phyloP scores from a whole-genome alignment of 805 yeast genomes.

The Yamadazyma akitaensis region DNA sequence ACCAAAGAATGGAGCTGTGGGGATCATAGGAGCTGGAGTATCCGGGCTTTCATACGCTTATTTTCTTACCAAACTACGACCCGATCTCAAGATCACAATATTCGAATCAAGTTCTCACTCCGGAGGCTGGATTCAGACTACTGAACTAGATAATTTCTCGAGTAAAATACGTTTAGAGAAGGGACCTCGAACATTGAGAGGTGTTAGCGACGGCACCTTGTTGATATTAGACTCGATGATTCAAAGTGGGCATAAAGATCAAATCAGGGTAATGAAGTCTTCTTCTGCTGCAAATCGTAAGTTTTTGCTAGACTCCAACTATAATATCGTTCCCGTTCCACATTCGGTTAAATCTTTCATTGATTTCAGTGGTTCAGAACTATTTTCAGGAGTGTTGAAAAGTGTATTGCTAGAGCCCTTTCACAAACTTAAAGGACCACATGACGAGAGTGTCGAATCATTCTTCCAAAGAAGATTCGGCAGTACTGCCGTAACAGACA shows the following conservation, averaged over 20 bases:
- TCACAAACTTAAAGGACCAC: constrained; percentile 17
- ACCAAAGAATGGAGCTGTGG: constrained; percentile 45
- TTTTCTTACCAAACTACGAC: constrained; percentile 66
- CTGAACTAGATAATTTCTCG: constrained; percentile 25
- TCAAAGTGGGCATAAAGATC: constrained; percentile 45
- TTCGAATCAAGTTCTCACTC: constrained; percentile 52
- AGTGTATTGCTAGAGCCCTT: constrained; percentile 55
- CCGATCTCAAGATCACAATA: constrained; percentile 65
- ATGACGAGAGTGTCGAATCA: constrained; percentile 70
- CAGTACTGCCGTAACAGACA: constrained; percentile 41
- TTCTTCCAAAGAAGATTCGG: constrained; percentile 74
- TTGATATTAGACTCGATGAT: constrained; percentile 59
- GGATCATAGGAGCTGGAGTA: constrained; percentile 84
- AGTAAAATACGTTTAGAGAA: constrained; percentile 54
- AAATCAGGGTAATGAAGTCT: constrained; percentile 57
- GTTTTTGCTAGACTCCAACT: constrained; percentile 51
- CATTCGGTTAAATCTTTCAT: constrained; percentile 29
- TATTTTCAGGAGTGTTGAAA: constrained; percentile 41
- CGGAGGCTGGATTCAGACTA: constrained; percentile 81
- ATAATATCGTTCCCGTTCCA: constrained; percentile 55
- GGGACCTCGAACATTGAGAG: constrained; percentile 90
- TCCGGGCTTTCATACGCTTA: constrained; percentile 78
- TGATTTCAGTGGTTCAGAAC: constrained; percentile 31
- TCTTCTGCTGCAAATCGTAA: constrained; percentile 66
- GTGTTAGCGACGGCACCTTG: constrained; percentile 74